Evolutionary conservation across 176 grass and related monocot genomes (phyloP).

Genomic region (Areca catechu): DNA sequence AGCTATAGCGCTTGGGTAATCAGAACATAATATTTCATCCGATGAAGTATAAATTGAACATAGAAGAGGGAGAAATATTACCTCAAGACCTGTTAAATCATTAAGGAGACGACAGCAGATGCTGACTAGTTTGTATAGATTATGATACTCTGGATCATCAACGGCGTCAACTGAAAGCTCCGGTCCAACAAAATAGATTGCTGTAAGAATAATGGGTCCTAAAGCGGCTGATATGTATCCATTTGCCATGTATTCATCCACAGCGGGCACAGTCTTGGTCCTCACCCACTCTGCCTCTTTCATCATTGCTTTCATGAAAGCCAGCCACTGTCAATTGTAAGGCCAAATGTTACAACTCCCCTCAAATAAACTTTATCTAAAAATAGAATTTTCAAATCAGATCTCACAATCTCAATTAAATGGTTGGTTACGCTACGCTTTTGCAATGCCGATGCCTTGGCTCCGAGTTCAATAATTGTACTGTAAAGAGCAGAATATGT

Average conservation of each 20-base stretch:
- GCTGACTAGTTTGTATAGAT: conserved; percentile 45
- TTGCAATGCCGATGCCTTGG: conserved; percentile 44
- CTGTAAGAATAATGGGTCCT: conserved; percentile 47
- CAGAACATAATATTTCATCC: too few relatives aligned
- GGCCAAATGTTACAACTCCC: background rate
- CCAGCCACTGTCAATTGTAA: conserved; percentile 42
- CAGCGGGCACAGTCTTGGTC: conserved; percentile 28
- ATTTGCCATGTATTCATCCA: conserved; percentile 53
- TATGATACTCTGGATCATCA: conserved; percentile 30
- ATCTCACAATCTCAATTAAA: conserved; percentile 49
- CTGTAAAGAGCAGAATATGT: conserved; percentile 44
- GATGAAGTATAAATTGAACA: too few relatives aligned
- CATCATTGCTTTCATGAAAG: conserved; percentile 56
- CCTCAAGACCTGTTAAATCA: conserved; percentile 40
- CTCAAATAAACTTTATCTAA: background rate
- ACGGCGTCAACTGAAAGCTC: conserved; percentile 25
- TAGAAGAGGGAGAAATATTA: conserved; percentile 5
- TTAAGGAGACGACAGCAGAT: conserved; percentile 53
- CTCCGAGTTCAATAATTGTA: conserved; percentile 50
- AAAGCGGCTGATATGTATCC: conserved; percentile 37
- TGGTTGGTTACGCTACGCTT: conserved; percentile 38
- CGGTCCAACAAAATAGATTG: too few relatives aligned
- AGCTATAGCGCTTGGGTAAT: too few relatives aligned
- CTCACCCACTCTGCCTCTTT: conserved; percentile 42
- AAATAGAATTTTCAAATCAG: background rate